Evolutionary conservation across 129 eudicot species (phyloP).

Genomic region (Mikania micrantha): DNA sequence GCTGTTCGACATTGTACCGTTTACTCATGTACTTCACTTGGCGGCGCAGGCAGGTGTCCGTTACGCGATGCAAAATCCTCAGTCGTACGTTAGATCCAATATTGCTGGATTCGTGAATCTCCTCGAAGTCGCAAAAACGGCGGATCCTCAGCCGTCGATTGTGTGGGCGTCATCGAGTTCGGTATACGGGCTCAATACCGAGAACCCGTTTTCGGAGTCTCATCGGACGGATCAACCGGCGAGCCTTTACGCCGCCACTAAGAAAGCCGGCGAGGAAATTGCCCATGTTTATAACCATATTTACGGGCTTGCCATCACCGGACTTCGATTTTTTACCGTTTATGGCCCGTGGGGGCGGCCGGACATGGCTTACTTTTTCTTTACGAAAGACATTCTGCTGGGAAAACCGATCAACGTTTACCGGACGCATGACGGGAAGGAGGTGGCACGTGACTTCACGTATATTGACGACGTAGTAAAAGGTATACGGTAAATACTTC

Average conservation of each 20-base stretch:
- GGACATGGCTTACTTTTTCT: conserved; percentile 78
- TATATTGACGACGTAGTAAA: conserved; percentile 66
- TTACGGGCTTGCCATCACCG: conserved; percentile 64
- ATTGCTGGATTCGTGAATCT: conserved; percentile 66
- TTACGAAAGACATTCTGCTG: conserved; percentile 58
- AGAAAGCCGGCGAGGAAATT: conserved; percentile 72
- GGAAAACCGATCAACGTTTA: conserved; percentile 44
- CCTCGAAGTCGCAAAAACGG: conserved; percentile 45
- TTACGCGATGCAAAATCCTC: conserved; percentile 73
- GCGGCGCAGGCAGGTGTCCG: conserved; percentile 83
- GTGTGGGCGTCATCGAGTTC: conserved; percentile 80
- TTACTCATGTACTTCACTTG: conserved; percentile 50
- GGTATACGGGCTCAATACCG: conserved; percentile 57
- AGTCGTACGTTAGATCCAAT: conserved; percentile 49
- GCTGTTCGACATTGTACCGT: conserved; percentile 56
- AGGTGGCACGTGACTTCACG: conserved; percentile 89
- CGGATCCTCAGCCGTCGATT: conserved; percentile 70
- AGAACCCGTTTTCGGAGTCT: conserved; percentile 56
- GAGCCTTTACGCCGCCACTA: conserved; percentile 70
- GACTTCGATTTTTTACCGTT: conserved; percentile 60
- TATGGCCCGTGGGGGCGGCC: conserved; percentile 89
- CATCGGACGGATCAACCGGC: conserved; percentile 73
- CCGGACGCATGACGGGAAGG: conserved; percentile 44
- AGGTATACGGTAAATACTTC: too few species aligned
- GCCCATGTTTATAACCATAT: conserved; percentile 71